phyloP scores from a whole-genome alignment of 306 rosid genomes.

The Carpinus fangiana region DNA sequence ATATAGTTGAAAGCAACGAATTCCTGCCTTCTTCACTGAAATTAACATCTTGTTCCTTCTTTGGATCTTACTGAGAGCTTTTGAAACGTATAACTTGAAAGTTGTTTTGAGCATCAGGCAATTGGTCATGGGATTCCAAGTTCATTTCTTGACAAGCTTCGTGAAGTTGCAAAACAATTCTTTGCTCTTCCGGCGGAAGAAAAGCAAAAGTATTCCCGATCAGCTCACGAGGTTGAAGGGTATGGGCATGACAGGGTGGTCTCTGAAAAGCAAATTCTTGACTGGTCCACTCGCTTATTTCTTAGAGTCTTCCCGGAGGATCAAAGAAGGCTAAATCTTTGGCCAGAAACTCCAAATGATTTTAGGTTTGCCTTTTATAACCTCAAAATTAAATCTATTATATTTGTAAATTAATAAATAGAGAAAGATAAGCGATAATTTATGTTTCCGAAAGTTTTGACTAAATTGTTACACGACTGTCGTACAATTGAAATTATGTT shows the following conservation, averaged over 20 bases:
- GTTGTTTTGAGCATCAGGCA: constrained; percentile 38
- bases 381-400: too few relatives aligned
- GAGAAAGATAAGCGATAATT: too few relatives aligned
- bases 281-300: constrained; percentile 49
- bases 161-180: constrained; percentile 52
- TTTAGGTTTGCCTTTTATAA: constrained; percentile 36
- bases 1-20: too few relatives aligned
- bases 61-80: not conserved
- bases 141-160: constrained; percentile 53
- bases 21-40: too few relatives aligned
- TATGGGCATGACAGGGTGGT: constrained; percentile 50
- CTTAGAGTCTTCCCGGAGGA: constrained; percentile 30
- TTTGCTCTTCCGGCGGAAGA: constrained; percentile 62
- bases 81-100: not conserved
- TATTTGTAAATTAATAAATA: too few relatives aligned
- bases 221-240: constrained; percentile 44
- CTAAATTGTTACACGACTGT: too few relatives aligned
- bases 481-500: too few relatives aligned
- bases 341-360: constrained; percentile 56
- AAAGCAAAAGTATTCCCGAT: constrained; percentile 47
- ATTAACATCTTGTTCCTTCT: not conserved
- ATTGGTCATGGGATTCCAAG: constrained; percentile 64
- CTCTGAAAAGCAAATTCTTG: constrained; percentile 50
- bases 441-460: too few relatives aligned
- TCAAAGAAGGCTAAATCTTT: constrained; percentile 43